Conservation (phyloP, 768 basidiomycete species). For the Russula earlei region DNA sequence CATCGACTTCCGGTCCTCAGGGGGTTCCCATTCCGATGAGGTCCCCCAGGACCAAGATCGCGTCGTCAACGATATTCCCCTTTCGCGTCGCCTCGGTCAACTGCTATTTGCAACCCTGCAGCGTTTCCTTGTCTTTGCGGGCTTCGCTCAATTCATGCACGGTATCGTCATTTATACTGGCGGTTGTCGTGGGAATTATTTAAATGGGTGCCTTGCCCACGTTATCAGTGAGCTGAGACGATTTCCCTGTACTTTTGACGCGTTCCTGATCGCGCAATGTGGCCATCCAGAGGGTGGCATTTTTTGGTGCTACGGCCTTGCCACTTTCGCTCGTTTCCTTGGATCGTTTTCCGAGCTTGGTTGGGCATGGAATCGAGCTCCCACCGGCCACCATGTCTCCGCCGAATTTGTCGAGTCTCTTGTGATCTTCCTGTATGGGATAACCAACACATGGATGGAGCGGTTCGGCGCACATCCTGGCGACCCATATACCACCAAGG, state of each 20-base stretch:
- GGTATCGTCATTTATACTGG: constrained; percentile 82
- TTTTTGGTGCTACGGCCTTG: constrained; percentile 86
- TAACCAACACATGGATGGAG: constrained; percentile 96
- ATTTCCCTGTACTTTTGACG: background rate
- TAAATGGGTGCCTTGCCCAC: constrained; percentile 84
- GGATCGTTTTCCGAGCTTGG: constrained; percentile 79
- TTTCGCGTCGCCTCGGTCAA: constrained; percentile 37
- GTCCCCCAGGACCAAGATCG: constrained; percentile 37
- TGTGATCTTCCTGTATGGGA: constrained; percentile 82
- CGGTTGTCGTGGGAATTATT: constrained; percentile 67
- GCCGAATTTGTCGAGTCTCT: constrained; percentile 73
- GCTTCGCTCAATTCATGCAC: constrained; percentile 50
- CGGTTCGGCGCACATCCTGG: constrained; percentile 76
- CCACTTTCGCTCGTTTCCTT: constrained; percentile 90
- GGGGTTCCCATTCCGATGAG: constrained; percentile 42
- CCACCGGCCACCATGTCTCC: constrained; percentile 33
- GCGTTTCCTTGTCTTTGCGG: constrained; percentile 60
- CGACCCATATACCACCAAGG: constrained; percentile 80
- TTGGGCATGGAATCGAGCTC: constrained; percentile 90
- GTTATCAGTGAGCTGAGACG: constrained; percentile 60
- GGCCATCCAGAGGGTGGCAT: constrained; percentile 64
- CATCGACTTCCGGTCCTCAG: constrained; percentile 35
- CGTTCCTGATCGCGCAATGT: constrained; percentile 10
- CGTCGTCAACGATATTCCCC: constrained; percentile 15
- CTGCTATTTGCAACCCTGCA: constrained; percentile 47